These are phyloP conservation scores for Pseudonitzschia pungens DNA, from an alignment of 108 stramenopile genomes.

Conservation along the genomic window DNA sequence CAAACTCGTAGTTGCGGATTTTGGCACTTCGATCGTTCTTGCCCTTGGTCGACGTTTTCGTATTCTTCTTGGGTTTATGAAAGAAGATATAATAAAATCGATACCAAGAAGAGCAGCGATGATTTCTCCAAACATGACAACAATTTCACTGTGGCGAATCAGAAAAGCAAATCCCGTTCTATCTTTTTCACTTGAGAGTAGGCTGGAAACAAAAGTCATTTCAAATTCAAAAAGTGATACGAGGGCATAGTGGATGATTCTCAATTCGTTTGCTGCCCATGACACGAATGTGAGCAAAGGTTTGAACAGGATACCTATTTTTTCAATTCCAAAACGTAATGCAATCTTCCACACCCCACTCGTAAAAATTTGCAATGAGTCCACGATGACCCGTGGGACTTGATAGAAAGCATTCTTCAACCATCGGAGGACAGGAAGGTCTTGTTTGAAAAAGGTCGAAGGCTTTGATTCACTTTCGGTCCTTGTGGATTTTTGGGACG, in stretches of 20 bases:
- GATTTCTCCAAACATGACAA: slow-evolving; percentile 18
- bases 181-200: neutral
- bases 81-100: slow-evolving; percentile 23
- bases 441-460: neutral
- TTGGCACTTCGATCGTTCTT: slow-evolving; percentile 9
- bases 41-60: slow-evolving; percentile 9
- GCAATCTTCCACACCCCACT: neutral
- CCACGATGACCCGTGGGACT: slow-evolving; percentile 13
- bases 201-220: slow-evolving; percentile 10
- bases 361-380: neutral
- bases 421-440: slow-evolving; percentile 2
- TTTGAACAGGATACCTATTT: neutral
- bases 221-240: slow-evolving; percentile 17
- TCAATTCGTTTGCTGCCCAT: slow-evolving; percentile 1
- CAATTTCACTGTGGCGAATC: slow-evolving; percentile 13
- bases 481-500: too few species aligned
- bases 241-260: slow-evolving; percentile 13
- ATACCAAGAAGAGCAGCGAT: slow-evolving; percentile 15
- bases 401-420: neutral
- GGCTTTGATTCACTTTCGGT: neutral
- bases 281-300: neutral
- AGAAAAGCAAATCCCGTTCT: slow-evolving; percentile 15
- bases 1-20: slow-evolving; percentile 17
- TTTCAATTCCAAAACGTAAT: neutral
- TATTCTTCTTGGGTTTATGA: neutral